Conservation (phyloP, 495 filamentous ascomycete genomes). For the Penicillium chermesinum region DNA sequence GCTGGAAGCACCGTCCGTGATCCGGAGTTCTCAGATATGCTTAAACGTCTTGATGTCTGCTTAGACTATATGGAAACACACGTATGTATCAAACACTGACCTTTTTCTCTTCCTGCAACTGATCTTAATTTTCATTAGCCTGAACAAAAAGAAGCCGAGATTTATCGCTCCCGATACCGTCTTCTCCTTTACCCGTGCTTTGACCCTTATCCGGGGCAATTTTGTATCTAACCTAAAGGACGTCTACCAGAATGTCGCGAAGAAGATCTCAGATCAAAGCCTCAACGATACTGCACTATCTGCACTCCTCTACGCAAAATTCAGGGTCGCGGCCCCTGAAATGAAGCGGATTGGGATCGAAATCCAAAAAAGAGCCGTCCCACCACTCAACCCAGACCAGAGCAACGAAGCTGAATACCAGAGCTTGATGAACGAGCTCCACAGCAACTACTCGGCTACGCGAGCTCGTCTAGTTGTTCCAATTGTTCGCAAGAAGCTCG, state of each 20-base stretch:
- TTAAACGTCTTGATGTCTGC: conserved; percentile 79
- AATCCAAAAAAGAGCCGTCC: conserved; percentile 62
- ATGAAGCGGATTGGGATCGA: conserved; percentile 62
- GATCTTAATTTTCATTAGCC: conserved; percentile 45
- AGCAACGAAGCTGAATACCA: conserved; percentile 63
- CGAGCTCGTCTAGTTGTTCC: conserved; percentile 55
- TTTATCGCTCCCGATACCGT: conserved; percentile 69
- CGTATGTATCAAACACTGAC: conserved; percentile 43
- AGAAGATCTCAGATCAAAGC: conserved; percentile 63
- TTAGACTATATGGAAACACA: conserved; percentile 83
- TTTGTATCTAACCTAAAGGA: conserved; percentile 70
- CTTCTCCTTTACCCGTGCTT: conserved; percentile 64
- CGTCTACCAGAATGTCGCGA: conserved; percentile 62
- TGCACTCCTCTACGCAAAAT: conserved; percentile 72
- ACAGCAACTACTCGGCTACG: conserved; percentile 58
- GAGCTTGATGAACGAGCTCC: conserved; percentile 60
- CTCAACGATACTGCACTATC: conserved; percentile 75
- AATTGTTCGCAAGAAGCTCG: conserved; percentile 57
- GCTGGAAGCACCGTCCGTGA: conserved; percentile 76
- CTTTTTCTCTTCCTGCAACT: background rate
- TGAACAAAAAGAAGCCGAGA: conserved; percentile 76
- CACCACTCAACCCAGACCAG: conserved; percentile 54
- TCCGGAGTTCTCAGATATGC: conserved; percentile 77
- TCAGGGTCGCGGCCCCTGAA: conserved; percentile 62
- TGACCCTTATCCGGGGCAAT: conserved; percentile 81